These are phyloP conservation scores for Sporopachydermia quercuum DNA, from an alignment of 805 yeast species.

Conservation along the genomic window DNA sequence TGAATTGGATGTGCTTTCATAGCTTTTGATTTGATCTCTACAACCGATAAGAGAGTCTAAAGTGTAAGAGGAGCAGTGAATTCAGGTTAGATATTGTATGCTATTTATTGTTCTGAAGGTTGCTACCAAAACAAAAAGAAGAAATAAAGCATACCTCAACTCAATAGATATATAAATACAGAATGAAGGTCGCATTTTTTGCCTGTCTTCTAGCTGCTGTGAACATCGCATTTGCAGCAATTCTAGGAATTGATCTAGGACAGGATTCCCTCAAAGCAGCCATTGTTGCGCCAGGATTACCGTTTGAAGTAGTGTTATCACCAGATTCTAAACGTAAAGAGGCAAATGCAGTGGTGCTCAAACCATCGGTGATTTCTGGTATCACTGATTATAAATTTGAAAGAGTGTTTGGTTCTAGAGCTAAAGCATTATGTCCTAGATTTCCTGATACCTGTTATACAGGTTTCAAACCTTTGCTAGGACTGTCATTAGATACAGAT, in stretches of 20 bases:
- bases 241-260: conserved; percentile 83
- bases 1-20: no score
- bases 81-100: no score
- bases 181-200: no score
- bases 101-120: no score
- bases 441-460: conserved; percentile 58
- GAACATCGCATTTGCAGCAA: conserved; percentile 43
- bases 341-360: conserved; percentile 58
- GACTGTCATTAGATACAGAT: conserved; percentile 20
- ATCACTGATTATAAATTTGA: conserved; percentile 26
- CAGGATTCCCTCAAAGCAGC: conserved; percentile 78
- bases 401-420: conserved; percentile 67
- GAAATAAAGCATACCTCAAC: no score
- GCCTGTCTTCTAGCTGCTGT: no score
- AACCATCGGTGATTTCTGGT: conserved; percentile 21
- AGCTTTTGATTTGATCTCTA: no score
- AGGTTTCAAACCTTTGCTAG: conserved; percentile 58
- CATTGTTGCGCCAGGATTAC: conserved; percentile 79
- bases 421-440: conserved; percentile 52
- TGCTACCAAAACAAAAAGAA: no score
- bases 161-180: no score
- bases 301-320: conserved; percentile 77
- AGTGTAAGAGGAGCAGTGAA: no score
- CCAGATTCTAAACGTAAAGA: conserved; percentile 90
- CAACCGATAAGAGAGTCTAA: no score